phyloP scores from a whole-genome alignment of 2,329 filamentous ascomycete species.

The Claviceps pusilla region DNA sequence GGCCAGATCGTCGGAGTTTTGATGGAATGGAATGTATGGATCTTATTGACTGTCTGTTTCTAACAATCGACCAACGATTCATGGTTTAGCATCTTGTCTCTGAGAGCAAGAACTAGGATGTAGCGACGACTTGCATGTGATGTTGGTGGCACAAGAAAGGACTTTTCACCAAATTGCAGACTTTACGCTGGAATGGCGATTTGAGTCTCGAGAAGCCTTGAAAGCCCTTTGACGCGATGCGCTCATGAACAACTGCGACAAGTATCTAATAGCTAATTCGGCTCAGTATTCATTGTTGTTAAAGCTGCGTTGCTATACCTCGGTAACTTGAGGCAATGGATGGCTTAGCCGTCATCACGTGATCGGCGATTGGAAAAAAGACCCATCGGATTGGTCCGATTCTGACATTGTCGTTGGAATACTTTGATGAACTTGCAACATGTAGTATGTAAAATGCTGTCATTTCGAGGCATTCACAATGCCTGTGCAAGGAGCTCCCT shows the following conservation, averaged over 20 bases:
- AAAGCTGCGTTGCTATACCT: no score
- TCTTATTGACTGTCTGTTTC: not conserved
- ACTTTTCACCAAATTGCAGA: no score
- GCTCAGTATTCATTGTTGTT: no score
- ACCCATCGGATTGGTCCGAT: conserved; percentile 5
- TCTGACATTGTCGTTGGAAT: conserved; percentile 1
- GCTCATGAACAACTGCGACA: no score
- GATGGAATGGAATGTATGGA: not conserved
- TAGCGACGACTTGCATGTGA: no score
- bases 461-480: conserved; percentile 19
- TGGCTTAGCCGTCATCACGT: conserved; percentile 12
- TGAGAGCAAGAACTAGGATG: no score
- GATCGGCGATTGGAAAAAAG: conserved; percentile 13
- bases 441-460: conserved; percentile 15
- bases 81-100: not conserved
- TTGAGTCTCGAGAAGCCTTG: no score
- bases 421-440: conserved; percentile 8
- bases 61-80: not conserved
- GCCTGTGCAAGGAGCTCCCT: conserved; percentile 17
- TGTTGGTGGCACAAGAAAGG: no score
- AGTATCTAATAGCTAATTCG: no score
- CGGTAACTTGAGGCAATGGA: no score
- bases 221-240: no score
- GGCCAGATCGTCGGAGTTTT: not conserved
- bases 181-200: no score